Evolutionary conservation across 129 eudicot species (phyloP).

Genomic region (Artemisia annua): DNA sequence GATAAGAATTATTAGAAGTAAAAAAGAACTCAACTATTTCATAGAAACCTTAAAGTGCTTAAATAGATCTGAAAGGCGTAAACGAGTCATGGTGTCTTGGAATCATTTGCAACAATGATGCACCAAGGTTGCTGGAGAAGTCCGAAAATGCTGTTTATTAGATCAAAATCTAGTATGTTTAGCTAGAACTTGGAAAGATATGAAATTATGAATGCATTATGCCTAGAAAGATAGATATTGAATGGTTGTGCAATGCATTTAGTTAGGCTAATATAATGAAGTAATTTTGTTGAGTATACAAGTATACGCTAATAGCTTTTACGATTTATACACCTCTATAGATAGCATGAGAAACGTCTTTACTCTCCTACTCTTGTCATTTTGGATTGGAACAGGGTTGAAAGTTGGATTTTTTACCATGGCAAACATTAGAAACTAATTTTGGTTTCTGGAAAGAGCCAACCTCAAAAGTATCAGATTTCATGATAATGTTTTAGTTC

Average conservation of each 20-base stretch:
- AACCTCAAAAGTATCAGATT: conserved; percentile 9
- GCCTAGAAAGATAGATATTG: not conserved
- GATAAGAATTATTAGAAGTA: conserved; percentile 5
- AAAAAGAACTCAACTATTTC: not conserved
- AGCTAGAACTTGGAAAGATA: conserved; percentile 2
- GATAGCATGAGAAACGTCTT: not conserved
- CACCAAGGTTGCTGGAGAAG: conserved; percentile 15
- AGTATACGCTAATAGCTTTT: conserved; percentile 14
- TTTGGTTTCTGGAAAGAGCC: not conserved
- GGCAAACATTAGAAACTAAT: conserved; percentile 5
- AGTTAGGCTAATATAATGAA: not conserved
- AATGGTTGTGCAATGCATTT: conserved; percentile 3
- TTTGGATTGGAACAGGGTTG: not conserved
- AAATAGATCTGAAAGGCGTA: not conserved
- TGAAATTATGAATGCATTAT: too few species aligned
- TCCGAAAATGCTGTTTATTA: not conserved
- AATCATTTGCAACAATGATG: conserved; percentile 3
- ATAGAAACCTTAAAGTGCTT: not conserved
- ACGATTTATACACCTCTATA: not conserved
- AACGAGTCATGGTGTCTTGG: not conserved
- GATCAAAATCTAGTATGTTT: not conserved
- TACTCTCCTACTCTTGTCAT: not conserved
- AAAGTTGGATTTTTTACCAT: not conserved
- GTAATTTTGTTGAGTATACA: not conserved
- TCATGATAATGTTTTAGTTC: not conserved